Base-by-base conservation (phyloP, 352 stramenopile species). In the Pythium oligandrum region DNA sequence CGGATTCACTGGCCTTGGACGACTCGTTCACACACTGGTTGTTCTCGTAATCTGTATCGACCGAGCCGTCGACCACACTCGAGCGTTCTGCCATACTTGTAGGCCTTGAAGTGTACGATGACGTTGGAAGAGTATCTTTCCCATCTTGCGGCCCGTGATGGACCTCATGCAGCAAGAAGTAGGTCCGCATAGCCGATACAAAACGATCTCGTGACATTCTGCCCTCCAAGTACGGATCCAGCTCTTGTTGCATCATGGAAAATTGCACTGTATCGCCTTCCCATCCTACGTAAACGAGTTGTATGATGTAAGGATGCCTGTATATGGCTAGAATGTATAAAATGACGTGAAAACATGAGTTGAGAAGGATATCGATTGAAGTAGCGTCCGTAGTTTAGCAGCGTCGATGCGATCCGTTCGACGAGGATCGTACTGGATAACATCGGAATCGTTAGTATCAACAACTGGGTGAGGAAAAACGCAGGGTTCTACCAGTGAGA, bases 281-380 rank as follows among this genome's bases (percentile, higher is more conserved):
- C 76, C 76, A 90, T 35, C 70, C 70, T 57, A 79, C 52, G 45
- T 60, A 53, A 36, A 10, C 35, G 48, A n/a, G 46, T 30, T 11
- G 6, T 12, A 30, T 4, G 55, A 73, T 71, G 55, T 62, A 68
- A 64, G 47, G 26, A 44, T 42, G 38, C 12, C 38, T 42, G 38
- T 42, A 12, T 42, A 12, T 42, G 7, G 7, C 38, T 12, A 12
- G 7, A 37, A 33, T 30, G 39, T 7, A 48, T 45, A 53, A 55
- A 10, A 11, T 6, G 52, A 44, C 10, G 37, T 33, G 44, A 7
- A 38, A n/a, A 48, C 17, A 37, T 8, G 6, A 46, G 36, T 44
- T n/a, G 6, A 45, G 12, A 70, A 80, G 65, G 77, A 88, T 86
- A 88, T 86, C 44, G 58, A 65, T 64, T 67, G 68, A n/a, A 90